Base-by-base conservation (phyloP, 257 asterid genomes). In the Nicotiana attenuata region DNA sequence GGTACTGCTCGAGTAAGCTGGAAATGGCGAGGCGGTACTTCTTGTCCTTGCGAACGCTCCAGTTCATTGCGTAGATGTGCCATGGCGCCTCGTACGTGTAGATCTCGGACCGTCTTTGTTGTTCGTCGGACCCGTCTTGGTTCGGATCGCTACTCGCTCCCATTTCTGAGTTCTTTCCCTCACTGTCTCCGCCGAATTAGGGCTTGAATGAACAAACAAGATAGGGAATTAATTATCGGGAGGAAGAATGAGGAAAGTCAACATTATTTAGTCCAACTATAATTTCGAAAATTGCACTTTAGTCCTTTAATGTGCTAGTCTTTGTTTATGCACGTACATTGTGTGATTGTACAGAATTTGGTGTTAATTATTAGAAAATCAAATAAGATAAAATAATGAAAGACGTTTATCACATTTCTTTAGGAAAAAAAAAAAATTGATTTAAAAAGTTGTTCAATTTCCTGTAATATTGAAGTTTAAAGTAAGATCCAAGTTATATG, bases 21-120 rank as follows among this genome's bases (percentile, higher is more conserved):
- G 97, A 87, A 47, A 96, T 94, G 78, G 97, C 97, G 81, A 96
- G 95, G 0, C 97, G 97, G 91, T 94, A 92, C 60, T 91, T 94
- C 73, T 91, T 90, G 94, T 94, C 99, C 91, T 89, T 89, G 79
- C 98, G 96, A 0, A 92, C 97, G 66, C 94, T 88, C 98, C 98
- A 96, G 82, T 92, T 94, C 98, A 94, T 94, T 81, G 97, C 97
- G 88, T 94, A 94, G 85, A 96, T 88, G 88, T 94, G 97, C 98
- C 98, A 96, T 22, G 99, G 99, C 24, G 99, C 97, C 85, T 94
- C 98, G 90, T 94, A 92, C 0, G 99, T 96, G 90, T 96, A 96
- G 91, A 96, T 96, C 92, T 96, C 99, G 75, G 98, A 93, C 56
- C 99, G 92, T 31, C 99, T 90, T 85, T 96, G 99, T 85, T 92